Base-by-base conservation (phyloP, 306 rosid species). In the Corylus americana region DNA sequence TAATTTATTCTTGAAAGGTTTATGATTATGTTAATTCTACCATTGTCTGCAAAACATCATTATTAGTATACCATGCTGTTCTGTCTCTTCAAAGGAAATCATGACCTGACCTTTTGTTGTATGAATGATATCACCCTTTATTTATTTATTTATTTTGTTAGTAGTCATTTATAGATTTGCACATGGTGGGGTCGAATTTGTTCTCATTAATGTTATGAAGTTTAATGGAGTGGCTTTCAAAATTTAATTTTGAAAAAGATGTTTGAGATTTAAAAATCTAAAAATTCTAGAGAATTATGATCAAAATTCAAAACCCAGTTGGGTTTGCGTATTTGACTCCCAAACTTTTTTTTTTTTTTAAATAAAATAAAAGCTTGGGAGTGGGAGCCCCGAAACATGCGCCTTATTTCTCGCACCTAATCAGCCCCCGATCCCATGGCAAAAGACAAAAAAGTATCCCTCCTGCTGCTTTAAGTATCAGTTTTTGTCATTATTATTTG, bases 361-460 rank as follows among this genome's bases (percentile, higher is more conserved):
- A 22, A 0, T 12, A 48, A 22, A 8, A 10, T 8, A 59, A 58
- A 71, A 18, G 3, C 79, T 59, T 73, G 37, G 29, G n/a, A 4
- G 11, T 73, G 37, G 29, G n/a, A 4, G 11, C 69, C 17, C 79
- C 79, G 57, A 11, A 64, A 79, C 70, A 73, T 68, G 70, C 78
- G 76, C 77, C 80, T 13, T 27, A 47, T 62, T 75, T 71, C 53
- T 11, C 47, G 88, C 47, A n/a, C n/a, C 20, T 47, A 44, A 48
- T 42, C 78, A 27, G 4, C 31, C 8, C 55, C 35, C 11, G 29
- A 71, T 71, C 55, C 22, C 54, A 16, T 29, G 42, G 47, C 51
- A 37, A 53, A 79, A 78, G n/a, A 62, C 80, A 22, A 9, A 13
- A 22, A 9, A 13, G 8, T 27, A 50, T 35, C 22, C 14, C 13